Conservation (phyloP, 768 basidiomycete genomes). For the Russula foetens region DNA sequence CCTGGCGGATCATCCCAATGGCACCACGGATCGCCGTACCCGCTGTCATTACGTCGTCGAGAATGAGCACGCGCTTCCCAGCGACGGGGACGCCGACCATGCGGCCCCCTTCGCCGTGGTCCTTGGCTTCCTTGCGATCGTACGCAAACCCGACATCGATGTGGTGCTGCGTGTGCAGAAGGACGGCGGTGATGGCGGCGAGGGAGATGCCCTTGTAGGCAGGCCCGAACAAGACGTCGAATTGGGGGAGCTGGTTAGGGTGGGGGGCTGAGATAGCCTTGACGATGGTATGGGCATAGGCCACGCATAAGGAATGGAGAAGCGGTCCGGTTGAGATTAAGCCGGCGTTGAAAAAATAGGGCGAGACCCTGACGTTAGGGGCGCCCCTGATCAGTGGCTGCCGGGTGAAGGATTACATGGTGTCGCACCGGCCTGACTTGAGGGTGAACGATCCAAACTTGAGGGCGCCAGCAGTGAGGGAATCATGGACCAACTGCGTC, state of each 20-base stretch:
- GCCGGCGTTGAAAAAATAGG: slow-evolving; percentile 97
- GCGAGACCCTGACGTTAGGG: slow-evolving; percentile 43
- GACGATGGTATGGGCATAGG: slow-evolving; percentile 78
- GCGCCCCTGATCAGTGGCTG: too few species aligned
- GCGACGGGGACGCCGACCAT: slow-evolving; percentile 82
- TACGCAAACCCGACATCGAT: slow-evolving; percentile 77
- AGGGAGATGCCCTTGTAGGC: slow-evolving; percentile 97
- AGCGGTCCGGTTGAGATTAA: slow-evolving; percentile 79
- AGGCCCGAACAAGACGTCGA: slow-evolving; percentile 91
- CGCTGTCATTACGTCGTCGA: slow-evolving; percentile 96
- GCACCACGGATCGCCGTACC: slow-evolving; percentile 84
- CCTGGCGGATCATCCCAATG: slow-evolving; percentile 57
- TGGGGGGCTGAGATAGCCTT: slow-evolving; percentile 35
- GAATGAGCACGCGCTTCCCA: slow-evolving; percentile 74
- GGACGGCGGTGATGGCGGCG: slow-evolving; percentile 74
- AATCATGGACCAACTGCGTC: slow-evolving; percentile 56
- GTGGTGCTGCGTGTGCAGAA: slow-evolving; percentile 57
- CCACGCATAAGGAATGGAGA: slow-evolving; percentile 64
- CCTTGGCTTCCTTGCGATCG: slow-evolving; percentile 92
- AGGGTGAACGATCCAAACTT: slow-evolving; percentile 90
- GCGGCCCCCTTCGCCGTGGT: slow-evolving; percentile 91
- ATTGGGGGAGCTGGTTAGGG: slow-evolving; percentile 29
- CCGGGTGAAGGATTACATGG: too few species aligned
- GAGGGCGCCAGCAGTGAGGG: slow-evolving; percentile 64
- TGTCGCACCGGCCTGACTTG: slow-evolving; percentile 89